Conservation (phyloP, 768 basidiomycete genomes). For the Lentinula aciculospora region DNA sequence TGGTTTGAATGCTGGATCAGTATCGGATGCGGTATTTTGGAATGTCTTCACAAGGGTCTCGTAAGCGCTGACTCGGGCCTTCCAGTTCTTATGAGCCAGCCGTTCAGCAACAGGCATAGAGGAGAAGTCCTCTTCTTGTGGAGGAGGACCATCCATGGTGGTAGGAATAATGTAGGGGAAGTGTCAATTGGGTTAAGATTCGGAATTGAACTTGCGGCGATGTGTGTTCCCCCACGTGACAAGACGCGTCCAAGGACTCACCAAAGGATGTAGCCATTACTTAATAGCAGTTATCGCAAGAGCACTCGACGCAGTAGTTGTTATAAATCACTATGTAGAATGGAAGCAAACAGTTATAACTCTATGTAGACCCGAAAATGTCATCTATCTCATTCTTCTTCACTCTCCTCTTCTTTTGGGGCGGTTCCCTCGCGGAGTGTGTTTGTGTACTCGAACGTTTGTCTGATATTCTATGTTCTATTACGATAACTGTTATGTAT, state of each 20-base stretch:
- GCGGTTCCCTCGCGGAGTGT: neutral
- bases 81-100: slow-evolving; percentile 97
- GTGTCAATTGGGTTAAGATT: neutral
- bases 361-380: slow-evolving; percentile 44
- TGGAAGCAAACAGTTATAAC: too few species aligned
- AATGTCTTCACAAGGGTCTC: slow-evolving; percentile 84
- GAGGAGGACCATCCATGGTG: slow-evolving; percentile 85
- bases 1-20: slow-evolving; percentile 90
- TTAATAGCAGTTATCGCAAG: too few species aligned
- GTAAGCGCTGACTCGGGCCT: slow-evolving; percentile 92
- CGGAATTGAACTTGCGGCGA: neutral
- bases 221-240: neutral
- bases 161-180: neutral
- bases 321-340: too few species aligned
- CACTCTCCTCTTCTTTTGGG: slow-evolving; percentile 31
- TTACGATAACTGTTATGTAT: neutral
- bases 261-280: too few species aligned
- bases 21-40: slow-evolving; percentile 84
- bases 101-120: slow-evolving; percentile 71
- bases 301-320: too few species aligned
- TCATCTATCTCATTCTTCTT: slow-evolving; percentile 59
- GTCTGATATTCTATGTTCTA: neutral
- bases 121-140: slow-evolving; percentile 92
- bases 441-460: slow-evolving; percentile 1
- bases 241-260: neutral